A percentile compares a stretch with the other conserved stretches of the same genome.
phyloP scores from a whole-genome alignment of 371 early-diverging fungal genomes.

The Lichtheimia hyalospora region DNA sequence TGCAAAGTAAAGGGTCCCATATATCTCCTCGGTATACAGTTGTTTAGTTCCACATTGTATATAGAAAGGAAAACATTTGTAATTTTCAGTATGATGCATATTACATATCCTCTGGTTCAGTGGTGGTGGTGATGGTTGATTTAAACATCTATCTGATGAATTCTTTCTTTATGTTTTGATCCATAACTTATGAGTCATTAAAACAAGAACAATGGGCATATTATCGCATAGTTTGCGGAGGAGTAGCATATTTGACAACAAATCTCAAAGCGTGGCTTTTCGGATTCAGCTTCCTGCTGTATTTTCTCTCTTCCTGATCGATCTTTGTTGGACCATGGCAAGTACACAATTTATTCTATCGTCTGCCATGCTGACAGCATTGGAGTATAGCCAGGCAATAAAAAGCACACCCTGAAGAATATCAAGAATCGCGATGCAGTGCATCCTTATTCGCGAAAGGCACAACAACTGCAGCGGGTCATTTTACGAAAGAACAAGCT shows the following conservation, averaged over 20 bases:
- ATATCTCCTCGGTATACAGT: neutral
- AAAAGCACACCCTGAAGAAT: slow-evolving; percentile 58
- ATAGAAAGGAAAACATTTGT: neutral
- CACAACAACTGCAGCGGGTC: slow-evolving; percentile 54
- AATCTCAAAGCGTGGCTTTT: neutral
- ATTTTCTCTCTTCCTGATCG: neutral
- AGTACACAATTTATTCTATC: neutral
- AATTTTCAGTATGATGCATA: too few relatives aligned
- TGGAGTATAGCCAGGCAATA: slow-evolving; percentile 44
- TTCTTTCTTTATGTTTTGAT: too few relatives aligned
- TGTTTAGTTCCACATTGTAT: neutral
- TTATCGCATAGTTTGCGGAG: too few relatives aligned
- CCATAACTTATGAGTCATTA: too few relatives aligned
- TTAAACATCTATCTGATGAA: too few relatives aligned
- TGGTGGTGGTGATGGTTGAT: too few relatives aligned
- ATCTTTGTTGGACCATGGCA: neutral
- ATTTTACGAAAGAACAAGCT: slow-evolving; percentile 54
- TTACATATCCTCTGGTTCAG: too few relatives aligned
- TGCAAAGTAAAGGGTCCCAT: too few relatives aligned
- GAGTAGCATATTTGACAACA: too few relatives aligned
- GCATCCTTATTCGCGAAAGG: slow-evolving; percentile 66
- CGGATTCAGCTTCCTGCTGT: neutral
- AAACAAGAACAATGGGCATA: too few relatives aligned
- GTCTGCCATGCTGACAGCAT: neutral
- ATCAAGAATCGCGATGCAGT: slow-evolving; percentile 62